Conservation (phyloP, 2,329 filamentous ascomycete species). For the Parascedosporium putredinis region DNA sequence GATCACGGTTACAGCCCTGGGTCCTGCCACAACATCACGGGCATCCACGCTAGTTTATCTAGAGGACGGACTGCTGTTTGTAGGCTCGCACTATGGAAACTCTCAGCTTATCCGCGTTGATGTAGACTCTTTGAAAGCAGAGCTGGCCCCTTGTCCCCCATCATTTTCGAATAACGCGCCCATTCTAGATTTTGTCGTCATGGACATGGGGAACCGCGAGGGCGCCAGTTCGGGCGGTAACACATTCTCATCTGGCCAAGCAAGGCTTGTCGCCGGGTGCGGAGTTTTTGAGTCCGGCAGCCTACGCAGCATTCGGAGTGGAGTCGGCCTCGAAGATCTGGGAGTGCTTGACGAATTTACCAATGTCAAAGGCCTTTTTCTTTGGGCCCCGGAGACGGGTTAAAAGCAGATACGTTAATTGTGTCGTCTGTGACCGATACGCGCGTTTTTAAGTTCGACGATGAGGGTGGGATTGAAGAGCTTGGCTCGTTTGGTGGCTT, state of each 20-base stretch:
- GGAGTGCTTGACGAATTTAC: slow-evolving; percentile 73
- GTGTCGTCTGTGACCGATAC: slow-evolving; percentile 79
- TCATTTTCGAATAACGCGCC: slow-evolving; percentile 64
- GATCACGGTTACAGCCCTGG: slow-evolving; percentile 59
- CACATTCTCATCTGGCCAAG: slow-evolving; percentile 90
- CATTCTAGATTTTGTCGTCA: slow-evolving; percentile 85
- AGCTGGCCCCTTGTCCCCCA: slow-evolving; percentile 61
- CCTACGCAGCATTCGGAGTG: slow-evolving; percentile 81
- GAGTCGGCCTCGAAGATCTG: slow-evolving; percentile 81
- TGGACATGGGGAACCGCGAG: slow-evolving; percentile 86
- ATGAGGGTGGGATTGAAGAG: slow-evolving; percentile 74
- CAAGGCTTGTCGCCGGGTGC: slow-evolving; percentile 84
- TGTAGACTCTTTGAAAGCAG: slow-evolving; percentile 32
- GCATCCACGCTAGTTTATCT: slow-evolving; percentile 74
- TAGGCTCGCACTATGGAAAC: slow-evolving; percentile 88
- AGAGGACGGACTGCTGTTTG: slow-evolving; percentile 61
- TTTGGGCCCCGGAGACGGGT: slow-evolving; percentile 39
- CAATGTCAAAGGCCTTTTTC: slow-evolving; percentile 66
- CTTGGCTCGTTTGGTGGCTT: slow-evolving; percentile 66
- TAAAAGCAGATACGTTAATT: slow-evolving; percentile 58
- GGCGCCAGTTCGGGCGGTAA: slow-evolving; percentile 66
- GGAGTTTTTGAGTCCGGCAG: slow-evolving; percentile 85
- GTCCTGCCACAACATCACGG: slow-evolving; percentile 49
- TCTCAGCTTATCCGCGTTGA: slow-evolving; percentile 66
- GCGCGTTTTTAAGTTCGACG: slow-evolving; percentile 66